Evolutionary conservation across 2,329 filamentous ascomycete genomes (phyloP).

Genomic region (Alternaria triticimaculans): DNA sequence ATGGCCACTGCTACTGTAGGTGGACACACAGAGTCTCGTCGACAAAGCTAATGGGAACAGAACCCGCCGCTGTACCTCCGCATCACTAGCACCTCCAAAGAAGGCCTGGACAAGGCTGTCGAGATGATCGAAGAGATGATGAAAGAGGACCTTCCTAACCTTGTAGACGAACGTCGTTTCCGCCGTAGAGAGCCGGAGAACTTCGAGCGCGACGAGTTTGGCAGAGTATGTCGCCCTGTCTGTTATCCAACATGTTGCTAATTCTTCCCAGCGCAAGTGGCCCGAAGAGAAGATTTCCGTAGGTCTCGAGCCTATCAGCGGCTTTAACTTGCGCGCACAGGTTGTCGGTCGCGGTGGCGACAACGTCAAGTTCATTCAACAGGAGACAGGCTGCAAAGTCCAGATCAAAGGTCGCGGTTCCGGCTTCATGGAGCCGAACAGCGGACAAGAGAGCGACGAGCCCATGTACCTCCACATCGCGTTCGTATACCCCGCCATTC

Average conservation of each 20-base stretch:
- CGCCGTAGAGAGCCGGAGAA: conserved; percentile 79
- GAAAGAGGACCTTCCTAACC: conserved; percentile 91
- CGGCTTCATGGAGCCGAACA: conserved; percentile 88
- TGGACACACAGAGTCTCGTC: conserved; percentile 1
- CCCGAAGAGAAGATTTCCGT: conserved; percentile 95
- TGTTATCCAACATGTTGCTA: conserved; percentile 19
- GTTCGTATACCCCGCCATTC: conserved; percentile 58
- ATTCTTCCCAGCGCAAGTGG: conserved; percentile 83
- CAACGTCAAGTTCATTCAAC: conserved; percentile 98
- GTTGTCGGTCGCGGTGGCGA: conserved; percentile 93
- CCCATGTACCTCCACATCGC: conserved; percentile 97
- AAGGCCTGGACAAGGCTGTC: conserved; percentile 88
- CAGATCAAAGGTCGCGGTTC: conserved; percentile 98
- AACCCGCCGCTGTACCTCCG: conserved; percentile 94
- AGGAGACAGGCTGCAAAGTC: conserved; percentile 92
- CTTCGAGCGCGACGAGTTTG: conserved; percentile 89
- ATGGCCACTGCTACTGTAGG: conserved; percentile 90
- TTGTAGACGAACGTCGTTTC: conserved; percentile 94
- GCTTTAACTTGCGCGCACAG: conserved; percentile 95
- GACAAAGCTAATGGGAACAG: conserved; percentile 54
- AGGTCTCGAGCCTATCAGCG: conserved; percentile 85
- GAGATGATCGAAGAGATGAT: conserved; percentile 92
- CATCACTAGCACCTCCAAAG: conserved; percentile 89
- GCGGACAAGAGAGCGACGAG: conserved; percentile 90
- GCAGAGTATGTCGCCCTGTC: conserved; percentile 68